Conservation (phyloP, 2,329 filamentous ascomycete species). For the Neonectria neomacrospora region DNA sequence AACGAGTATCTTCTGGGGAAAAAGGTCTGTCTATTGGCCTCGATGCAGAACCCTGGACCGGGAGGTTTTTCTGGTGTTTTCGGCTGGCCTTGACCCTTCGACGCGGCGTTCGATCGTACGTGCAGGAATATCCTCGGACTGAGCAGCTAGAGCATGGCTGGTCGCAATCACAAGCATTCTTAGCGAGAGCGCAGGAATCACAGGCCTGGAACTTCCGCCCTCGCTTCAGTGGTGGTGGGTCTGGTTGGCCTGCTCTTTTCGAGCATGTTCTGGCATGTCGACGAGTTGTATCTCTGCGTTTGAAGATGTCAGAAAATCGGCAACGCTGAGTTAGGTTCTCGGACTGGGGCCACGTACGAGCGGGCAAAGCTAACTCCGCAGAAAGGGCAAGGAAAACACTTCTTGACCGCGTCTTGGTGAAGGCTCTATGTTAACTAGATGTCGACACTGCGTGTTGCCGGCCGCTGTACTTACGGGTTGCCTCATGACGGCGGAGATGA, state of each 20-base stretch:
- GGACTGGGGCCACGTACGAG: slow-evolving; percentile 6
- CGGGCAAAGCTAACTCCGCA: slow-evolving; percentile 13
- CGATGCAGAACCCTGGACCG: not conserved
- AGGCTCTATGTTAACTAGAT: not conserved
- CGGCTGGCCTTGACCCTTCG: not conserved
- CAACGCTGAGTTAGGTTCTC: not conserved
- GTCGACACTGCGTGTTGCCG: not conserved
- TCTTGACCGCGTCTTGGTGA: slow-evolving; percentile 5
- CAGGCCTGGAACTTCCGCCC: slow-evolving; percentile 14
- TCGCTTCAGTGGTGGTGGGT: slow-evolving; percentile 5
- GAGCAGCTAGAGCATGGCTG: slow-evolving; percentile 1
- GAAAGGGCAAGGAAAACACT: slow-evolving; percentile 15
- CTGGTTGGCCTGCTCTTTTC: not conserved
- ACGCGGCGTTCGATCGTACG: not conserved
- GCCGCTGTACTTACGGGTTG: slow-evolving; percentile 12
- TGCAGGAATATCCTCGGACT: not conserved
- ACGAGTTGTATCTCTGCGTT: slow-evolving; percentile 12
- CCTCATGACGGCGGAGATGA: slow-evolving; percentile 25
- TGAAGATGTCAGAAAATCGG: not conserved
- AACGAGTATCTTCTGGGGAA: not conserved
- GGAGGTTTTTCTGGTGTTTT: not conserved
- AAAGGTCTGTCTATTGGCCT: not conserved
- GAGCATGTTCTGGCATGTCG: slow-evolving; percentile 19
- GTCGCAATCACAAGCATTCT: not conserved
- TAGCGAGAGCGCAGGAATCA: slow-evolving; percentile 3